These are phyloP conservation scores for Spathaspora gorwiae DNA, from an alignment of 805 yeast species.

Conservation along the genomic window DNA sequence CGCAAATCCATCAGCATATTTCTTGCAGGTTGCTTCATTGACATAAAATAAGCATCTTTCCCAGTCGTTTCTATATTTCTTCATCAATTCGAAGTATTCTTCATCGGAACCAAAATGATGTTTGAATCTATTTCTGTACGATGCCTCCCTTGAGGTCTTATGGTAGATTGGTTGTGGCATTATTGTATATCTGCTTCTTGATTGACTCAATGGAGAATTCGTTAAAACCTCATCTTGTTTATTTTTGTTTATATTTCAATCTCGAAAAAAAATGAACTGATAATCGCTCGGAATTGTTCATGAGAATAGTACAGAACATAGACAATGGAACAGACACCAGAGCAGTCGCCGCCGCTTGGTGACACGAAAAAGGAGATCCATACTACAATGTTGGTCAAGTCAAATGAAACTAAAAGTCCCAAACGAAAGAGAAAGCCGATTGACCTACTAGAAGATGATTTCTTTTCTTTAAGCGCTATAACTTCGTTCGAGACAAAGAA, in stretches of 20 bases:
- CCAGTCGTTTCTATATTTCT: slow-evolving; percentile 48
- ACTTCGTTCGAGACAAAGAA: slow-evolving; percentile 11
- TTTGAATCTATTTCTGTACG: slow-evolving; percentile 28
- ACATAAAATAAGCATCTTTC: slow-evolving; percentile 43
- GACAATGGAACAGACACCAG: too few species aligned
- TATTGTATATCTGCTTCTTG: too few species aligned
- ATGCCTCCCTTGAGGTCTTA: slow-evolving; percentile 16
- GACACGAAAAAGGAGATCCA: too few species aligned
- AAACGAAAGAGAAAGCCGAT: background rate
- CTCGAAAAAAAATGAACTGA: too few species aligned
- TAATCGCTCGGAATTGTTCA: too few species aligned
- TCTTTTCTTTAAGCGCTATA: slow-evolving; percentile 20
- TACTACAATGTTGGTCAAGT: background rate
- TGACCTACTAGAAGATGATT: slow-evolving; percentile 21
- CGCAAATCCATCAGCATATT: slow-evolving; percentile 1
- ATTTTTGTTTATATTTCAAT: too few species aligned
- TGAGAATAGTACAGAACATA: too few species aligned
- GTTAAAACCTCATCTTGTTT: too few species aligned
- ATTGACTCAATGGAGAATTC: too few species aligned
- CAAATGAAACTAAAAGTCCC: slow-evolving; percentile 3
- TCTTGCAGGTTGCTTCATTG: slow-evolving; percentile 20
- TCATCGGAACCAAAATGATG: slow-evolving; percentile 48
- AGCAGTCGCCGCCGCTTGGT: too few species aligned
- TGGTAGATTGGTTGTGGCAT: background rate
- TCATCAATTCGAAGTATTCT: slow-evolving; percentile 35